Percentiles rank a stretch among this genome's conserved stretches.
These are phyloP conservation scores for Pseudognaphalium luteoalbum DNA, from an alignment of 129 eudicot genomes.

Conservation along the genomic window DNA sequence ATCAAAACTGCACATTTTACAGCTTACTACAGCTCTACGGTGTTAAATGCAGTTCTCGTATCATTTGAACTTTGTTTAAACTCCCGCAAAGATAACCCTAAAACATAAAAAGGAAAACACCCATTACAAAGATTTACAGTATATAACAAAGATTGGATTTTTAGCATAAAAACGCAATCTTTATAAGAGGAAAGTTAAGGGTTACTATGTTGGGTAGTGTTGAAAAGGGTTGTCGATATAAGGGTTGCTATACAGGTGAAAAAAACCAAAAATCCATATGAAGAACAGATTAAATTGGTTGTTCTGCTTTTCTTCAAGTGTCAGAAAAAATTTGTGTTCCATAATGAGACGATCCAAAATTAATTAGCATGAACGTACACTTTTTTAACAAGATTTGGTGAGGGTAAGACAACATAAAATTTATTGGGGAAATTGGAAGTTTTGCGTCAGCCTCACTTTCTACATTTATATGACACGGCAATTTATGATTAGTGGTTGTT, in stretches of 20 bases:
- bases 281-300: constrained; percentile 8
- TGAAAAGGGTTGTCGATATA: constrained; percentile 59
- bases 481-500: too few relatives aligned
- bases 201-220: constrained; percentile 66
- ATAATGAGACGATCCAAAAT: too few relatives aligned
- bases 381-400: too few relatives aligned
- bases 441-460: too few relatives aligned
- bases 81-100: constrained; percentile 77
- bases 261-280: constrained; percentile 46
- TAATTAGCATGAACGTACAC: too few relatives aligned
- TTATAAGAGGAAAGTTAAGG: not conserved
- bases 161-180: not conserved
- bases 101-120: constrained; percentile 14
- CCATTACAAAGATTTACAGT: not conserved
- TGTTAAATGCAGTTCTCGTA: constrained; percentile 51
- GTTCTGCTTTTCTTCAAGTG: constrained; percentile 40
- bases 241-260: constrained; percentile 41
- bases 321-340: too few relatives aligned
- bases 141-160: constrained; percentile 1
- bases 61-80: constrained; percentile 72
- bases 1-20: not conserved
- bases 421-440: too few relatives aligned
- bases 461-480: too few relatives aligned
- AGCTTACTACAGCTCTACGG: not conserved
- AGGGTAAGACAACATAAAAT: too few relatives aligned